These are phyloP conservation scores for Penicillium sp. DNA, from an alignment of 2,329 filamentous ascomycete species.

Conservation along the genomic window DNA sequence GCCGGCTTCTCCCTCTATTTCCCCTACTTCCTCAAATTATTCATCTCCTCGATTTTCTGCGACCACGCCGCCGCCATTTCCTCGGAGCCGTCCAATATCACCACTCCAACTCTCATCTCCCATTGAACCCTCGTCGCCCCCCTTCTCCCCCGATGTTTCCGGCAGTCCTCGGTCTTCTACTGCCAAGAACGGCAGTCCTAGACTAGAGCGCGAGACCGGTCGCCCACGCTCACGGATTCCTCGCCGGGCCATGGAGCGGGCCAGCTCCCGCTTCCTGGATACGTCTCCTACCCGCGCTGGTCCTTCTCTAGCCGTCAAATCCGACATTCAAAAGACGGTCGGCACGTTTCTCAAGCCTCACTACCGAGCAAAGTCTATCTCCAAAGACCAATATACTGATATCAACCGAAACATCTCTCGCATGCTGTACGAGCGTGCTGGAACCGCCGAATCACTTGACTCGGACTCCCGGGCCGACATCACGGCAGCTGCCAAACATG, in stretches of 20 bases:
- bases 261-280: conserved; percentile 57
- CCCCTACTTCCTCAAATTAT: conserved; percentile 44
- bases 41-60: conserved; percentile 46
- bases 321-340: conserved; percentile 87
- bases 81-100: conserved; percentile 39
- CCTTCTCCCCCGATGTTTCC: conserved; percentile 72
- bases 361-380: conserved; percentile 78
- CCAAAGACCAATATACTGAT: conserved; percentile 85
- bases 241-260: conserved; percentile 23
- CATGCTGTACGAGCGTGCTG: conserved; percentile 75
- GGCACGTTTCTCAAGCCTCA: conserved; percentile 79
- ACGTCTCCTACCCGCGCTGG: conserved; percentile 68
- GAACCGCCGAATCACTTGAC: conserved; percentile 62
- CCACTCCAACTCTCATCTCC: conserved; percentile 41
- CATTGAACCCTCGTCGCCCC: conserved; percentile 34
- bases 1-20: conserved; percentile 48
- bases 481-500: conserved; percentile 75
- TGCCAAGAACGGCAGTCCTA: conserved; percentile 8
- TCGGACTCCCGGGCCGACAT: conserved; percentile 69
- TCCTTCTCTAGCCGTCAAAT: conserved; percentile 82
- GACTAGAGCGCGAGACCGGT: conserved; percentile 13
- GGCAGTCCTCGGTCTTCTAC: conserved; percentile 47
- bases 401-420: conserved; percentile 91
- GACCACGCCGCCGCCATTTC: conserved; percentile 43
- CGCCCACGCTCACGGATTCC: conserved; percentile 31